Base-by-base conservation (phyloP, 2,329 filamentous ascomycete genomes). In the Celoporthe dispersa region DNA sequence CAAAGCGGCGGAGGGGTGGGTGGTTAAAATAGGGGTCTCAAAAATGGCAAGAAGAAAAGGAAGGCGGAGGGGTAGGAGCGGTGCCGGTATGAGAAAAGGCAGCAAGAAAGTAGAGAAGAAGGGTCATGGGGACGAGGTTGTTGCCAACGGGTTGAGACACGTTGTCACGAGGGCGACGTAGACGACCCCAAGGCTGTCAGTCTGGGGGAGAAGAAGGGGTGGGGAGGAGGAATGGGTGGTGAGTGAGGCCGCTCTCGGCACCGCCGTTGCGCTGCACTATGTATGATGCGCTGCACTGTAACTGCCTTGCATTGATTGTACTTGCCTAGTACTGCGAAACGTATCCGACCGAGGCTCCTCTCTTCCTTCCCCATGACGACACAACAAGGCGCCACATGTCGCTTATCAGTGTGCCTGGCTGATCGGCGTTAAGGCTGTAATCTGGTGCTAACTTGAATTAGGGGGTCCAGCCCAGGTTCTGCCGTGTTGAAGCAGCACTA, bases 371-470 rank as follows among this genome's bases (percentile, higher is more conserved):
- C 25, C 55, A 59, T 59, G 55, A 59, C 55, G 55, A 59, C 55
- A 59, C 55, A 33, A 33, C 44, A 48, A n/a, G 22, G 44, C 44
- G 44, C 19, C 44, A 48, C 44, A 33, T 22, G 12, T 59, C 25
- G 12, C 55, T 59, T 59, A 59, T 59, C 55, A 33, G 35, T n/a
- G 55, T 59, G 55, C 55, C 53, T 59, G 25, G 22, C 19, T 59
- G 25, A 59, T 59, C 55, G 55, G 55, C 55, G 55, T 59, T 59
- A 59, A 59, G 55, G 5, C 55, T 28, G 25, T 59, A 31, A 33
- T 59, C 25, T 22, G 59, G 64, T 59, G 64, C 64, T 69, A 48
- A n/a, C 22, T 48, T n/a, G n/a, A 48, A 48, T 22, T 48, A 48
- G 44, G 44, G 44, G 44, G n/a, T 22, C 22, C 3, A n/a, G 7